A percentile compares a stretch with the other conserved stretches of the same genome.
Evolutionary conservation across 2,329 filamentous ascomycete species (phyloP).

Genomic region (Diaporthe velutina): DNA sequence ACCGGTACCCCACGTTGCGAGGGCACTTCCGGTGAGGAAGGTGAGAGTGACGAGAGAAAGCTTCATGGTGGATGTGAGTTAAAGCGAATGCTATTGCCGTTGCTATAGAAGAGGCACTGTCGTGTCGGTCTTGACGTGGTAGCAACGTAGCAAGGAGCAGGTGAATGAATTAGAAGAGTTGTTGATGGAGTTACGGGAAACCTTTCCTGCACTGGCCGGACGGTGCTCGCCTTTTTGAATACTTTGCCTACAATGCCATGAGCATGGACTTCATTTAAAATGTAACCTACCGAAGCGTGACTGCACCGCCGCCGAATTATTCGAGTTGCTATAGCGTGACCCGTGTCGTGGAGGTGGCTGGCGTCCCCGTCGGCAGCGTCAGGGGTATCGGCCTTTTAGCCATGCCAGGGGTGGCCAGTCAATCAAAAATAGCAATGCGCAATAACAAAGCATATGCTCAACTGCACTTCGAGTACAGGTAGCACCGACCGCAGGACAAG

Average conservation of each 20-base stretch:
- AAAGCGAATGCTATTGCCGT: not conserved
- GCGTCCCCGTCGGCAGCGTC: conserved; percentile 19
- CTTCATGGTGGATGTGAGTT: conserved; percentile 4
- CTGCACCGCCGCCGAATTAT: conserved; percentile 19
- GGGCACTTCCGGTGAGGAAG: not conserved
- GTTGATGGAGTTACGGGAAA: not conserved
- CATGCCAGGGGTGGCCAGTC: conserved; percentile 23
- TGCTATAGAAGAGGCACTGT: not conserved
- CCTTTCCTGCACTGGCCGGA: not conserved
- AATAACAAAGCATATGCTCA: conserved; percentile 25
- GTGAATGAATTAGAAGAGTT: not conserved
- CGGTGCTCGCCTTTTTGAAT: conserved; percentile 2
- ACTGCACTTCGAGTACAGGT: not conserved
- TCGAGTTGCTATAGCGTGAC: conserved; percentile 22
- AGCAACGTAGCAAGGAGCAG: not conserved
- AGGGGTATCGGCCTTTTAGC: not conserved
- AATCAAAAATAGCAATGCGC: conserved; percentile 13
- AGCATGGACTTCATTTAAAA: conserved; percentile 29
- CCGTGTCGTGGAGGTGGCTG: conserved; percentile 27
- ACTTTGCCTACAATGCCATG: not conserved
- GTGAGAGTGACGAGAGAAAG: conserved; percentile 11
- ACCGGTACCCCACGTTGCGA: conserved; percentile 11
- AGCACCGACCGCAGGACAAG: not conserved
- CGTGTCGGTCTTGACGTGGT: not conserved
- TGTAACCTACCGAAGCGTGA: conserved; percentile 20